Evolutionary conservation across 495 filamentous ascomycete species (phyloP), one percentile per base, ranked within the genome.

Genomic region (Daldinia childiae): DNA sequence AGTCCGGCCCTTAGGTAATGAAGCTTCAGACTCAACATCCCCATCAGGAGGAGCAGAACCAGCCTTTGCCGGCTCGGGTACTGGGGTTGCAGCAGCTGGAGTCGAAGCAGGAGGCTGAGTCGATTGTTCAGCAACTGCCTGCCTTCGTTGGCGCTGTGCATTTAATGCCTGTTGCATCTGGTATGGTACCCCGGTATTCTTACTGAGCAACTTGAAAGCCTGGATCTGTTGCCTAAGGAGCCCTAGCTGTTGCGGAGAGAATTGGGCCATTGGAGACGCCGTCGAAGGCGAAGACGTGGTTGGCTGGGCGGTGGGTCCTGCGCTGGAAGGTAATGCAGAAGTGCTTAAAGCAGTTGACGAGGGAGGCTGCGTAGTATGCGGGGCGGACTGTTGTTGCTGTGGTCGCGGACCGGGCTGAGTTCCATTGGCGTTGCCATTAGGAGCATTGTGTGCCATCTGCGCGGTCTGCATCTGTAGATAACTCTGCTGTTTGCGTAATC

Each of bases 171-270:
- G 89, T 76, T 94, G 90, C 41, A 94, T 82, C 45, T 84, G 82
- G n/a, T 84, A 78, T 1, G 93, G 92, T 15, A 98, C 88, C 0
- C 92, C 87, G 27, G 89, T 82, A 62, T 95, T 95, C 79, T 93
- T 95, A 11, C 90, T 88, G 1, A 97, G 83, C 70, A 90, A 82
- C 79, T 93, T 92, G 82, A 97, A 96, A 6, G 92, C 92, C 68
- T 87, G 79, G 48, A 97, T 95, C 76, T 97, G 94, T 51, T 89
- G 88, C 36, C 90, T 84, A 8, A 96, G 84, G 1, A 87, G 87
- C 29, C 82, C 81, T 39, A 96, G 79, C 72, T 97, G 93, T 51
- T 92, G 87, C 2, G 85, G 78, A 5, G 90, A 87, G 73, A 95
- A 94, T 36, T 84, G 83, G 15, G 77, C 73, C 52, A 85, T 81